Evolutionary conservation across 495 filamentous ascomycete genomes (phyloP).

Genomic region (Haplographium delicatum): DNA sequence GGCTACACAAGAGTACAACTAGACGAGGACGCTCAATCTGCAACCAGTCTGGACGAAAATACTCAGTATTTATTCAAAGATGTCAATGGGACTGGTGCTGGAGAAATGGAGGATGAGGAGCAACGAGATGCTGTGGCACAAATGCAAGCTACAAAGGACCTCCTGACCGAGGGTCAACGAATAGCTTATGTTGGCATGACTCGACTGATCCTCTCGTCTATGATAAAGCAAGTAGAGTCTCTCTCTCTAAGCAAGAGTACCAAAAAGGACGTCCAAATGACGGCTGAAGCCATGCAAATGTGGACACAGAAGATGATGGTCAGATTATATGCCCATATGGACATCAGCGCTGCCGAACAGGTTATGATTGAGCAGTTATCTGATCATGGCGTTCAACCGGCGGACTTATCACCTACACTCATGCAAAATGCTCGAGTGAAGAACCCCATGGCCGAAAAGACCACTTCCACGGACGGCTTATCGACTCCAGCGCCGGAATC

Average conservation of each 20-base stretch:
- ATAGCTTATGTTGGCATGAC: slow-evolving; percentile 94
- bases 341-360: slow-evolving; percentile 84
- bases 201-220: slow-evolving; percentile 68
- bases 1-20: slow-evolving; percentile 91
- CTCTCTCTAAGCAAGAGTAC: slow-evolving; percentile 47
- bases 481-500: slow-evolving; percentile 15
- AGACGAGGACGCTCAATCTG: slow-evolving; percentile 90
- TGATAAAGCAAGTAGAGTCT: slow-evolving; percentile 61
- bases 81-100: slow-evolving; percentile 44
- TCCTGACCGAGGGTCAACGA: slow-evolving; percentile 91
- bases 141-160: slow-evolving; percentile 91
- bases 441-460: slow-evolving; percentile 72
- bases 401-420: slow-evolving; percentile 75
- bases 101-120: slow-evolving; percentile 68
- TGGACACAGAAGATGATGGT: slow-evolving; percentile 98
- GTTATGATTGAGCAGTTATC: slow-evolving; percentile 98
- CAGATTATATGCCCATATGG: slow-evolving; percentile 90
- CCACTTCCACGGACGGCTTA: slow-evolving; percentile 5
- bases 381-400: slow-evolving; percentile 81
- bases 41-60: slow-evolving; percentile 95
- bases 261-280: slow-evolving; percentile 64
- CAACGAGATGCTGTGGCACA: slow-evolving; percentile 79
- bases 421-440: slow-evolving; percentile 93
- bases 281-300: slow-evolving; percentile 78
- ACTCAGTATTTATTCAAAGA: slow-evolving; percentile 91